Base-by-base conservation (phyloP, 148 eudicot genomes). In the Linanthus parryae region DNA sequence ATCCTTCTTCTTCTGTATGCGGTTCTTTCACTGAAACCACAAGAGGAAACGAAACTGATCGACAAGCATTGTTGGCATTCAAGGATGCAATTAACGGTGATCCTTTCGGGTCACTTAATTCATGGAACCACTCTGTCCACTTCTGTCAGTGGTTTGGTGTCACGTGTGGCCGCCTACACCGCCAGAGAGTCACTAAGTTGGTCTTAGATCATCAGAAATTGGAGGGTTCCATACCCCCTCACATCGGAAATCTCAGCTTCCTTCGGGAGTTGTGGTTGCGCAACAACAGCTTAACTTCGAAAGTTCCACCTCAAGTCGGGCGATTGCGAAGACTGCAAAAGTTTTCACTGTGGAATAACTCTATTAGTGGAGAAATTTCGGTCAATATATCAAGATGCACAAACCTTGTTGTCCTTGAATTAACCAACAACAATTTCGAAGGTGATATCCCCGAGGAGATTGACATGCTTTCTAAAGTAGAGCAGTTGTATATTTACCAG, bases 361-460 rank as follows among this genome's bases (percentile, higher is more conserved):
- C 48, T 0, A 7, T 55, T 14, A 14, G 18, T n/a, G 47, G 47
- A 8, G 47, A 55, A 26, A 29, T 55, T 27, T 48, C 59, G 3
- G 16, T 5, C 14, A 56, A 43, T 9, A 0, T 41, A 11, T 21
- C 48, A 1, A 9, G 11, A 15, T 71, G 64, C 56, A 21, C 48
- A 13, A 35, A 24, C 10, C 69, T 71, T 8, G 3, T 2, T 15
- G 4, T 15, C 0, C 29, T 75, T 9, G 7, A 1, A 4, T 33
- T 67, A 5, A 2, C 2, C 29, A 0, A 2, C 8, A 75, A 75
- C 40, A 59, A 27, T 4, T 36, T 75, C 27, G 38, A 23, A 0
- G 76, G 76, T 14, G 33, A 7, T 26, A 67, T 71, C 37, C 76
- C 77, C 8, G 36, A 31, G 4, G 36, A 38, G 18, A 23, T 71